Base-by-base conservation (phyloP, 78 protist genomes). In the Cavenderia fasciculata region DNA sequence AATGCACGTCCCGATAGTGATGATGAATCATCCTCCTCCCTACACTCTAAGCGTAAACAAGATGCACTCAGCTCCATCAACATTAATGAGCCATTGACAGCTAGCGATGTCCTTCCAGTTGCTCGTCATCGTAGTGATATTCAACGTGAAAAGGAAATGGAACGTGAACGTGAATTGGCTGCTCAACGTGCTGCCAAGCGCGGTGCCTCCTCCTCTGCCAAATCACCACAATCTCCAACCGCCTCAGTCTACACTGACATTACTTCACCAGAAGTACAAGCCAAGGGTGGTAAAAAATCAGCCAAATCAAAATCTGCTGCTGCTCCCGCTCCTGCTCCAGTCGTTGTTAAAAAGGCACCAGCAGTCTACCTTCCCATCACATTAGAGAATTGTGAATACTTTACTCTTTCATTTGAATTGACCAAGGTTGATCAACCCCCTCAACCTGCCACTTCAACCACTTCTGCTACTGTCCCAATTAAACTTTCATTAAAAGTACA, bases 51-150 rank as follows among this genome's bases (percentile, higher is more conserved):
- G 34, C 71, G 61, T 52, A 41, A 29, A n/a, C 2, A 4, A 1
- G 90, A 82, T 68, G 78, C 90, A 1, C 59, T 82, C 27, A 38
- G 69, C 38, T 21, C 61, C 8, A 82, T 82, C 18, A 82, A 68
- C 36, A 49, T 82, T 4, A 38, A 71, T 27, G 90, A 82, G 31
- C 90, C 90, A 68, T 54, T 82, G 11, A 43, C 65, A 12, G 78
- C 76, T 5, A 43, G 25, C 14, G 90, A 82, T 33, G 78, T 82
- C 5, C 29, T 82, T 6, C 68, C 25, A 12, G 36, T 44, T 7
- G 54, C 56, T 29, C 27, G 90, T n/a, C 90, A 82, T 69, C 76
- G 90, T 57, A 82, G 73, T 0, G 90, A 82, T 82, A 57, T 82
- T 33, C 33, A 41, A 1, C 38, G 70, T 25, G 90, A 82, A 5